Evolutionary conservation across 495 filamentous ascomycete genomes (phyloP).

Genomic region (Diplogelasinospora grovesii): DNA sequence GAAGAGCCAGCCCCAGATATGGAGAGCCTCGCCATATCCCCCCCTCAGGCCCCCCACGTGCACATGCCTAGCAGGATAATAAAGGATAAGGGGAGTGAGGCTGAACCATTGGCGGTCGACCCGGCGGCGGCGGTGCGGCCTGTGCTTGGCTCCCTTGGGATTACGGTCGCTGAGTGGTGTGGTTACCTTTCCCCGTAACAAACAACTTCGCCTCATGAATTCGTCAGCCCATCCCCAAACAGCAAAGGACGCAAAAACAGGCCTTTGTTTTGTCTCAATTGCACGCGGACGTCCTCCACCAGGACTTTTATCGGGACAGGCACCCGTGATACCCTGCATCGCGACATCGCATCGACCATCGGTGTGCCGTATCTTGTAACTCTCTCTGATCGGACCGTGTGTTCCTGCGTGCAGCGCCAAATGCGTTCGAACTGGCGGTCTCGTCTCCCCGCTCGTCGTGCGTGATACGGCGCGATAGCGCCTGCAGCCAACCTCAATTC

Average conservation of each 20-base stretch:
- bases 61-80: too few relatives aligned
- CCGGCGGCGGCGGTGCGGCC: constrained; percentile 9
- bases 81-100: constrained; percentile 20
- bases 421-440: constrained; percentile 22
- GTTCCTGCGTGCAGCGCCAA: constrained; percentile 4
- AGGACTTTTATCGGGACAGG: not conserved
- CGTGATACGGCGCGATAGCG: constrained; percentile 23
- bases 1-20: too few relatives aligned
- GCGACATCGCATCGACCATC: not conserved
- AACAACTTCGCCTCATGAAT: constrained; percentile 19
- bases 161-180: not conserved
- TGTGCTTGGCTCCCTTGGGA: constrained; percentile 7
- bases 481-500: constrained; percentile 6
- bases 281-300: not conserved
- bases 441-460: constrained; percentile 21
- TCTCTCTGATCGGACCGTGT: not conserved
- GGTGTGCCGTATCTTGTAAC: constrained; percentile 1
- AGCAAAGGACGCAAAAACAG: not conserved
- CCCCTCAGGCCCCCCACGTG: constrained; percentile 16
- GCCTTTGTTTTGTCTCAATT: not conserved
- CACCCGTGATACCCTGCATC: not conserved
- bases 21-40: too few relatives aligned
- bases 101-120: constrained; percentile 22
- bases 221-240: constrained; percentile 11
- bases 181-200: constrained; percentile 4